Evolutionary conservation across 2,329 filamentous ascomycete species (phyloP).

Genomic region (Aspergillus brasiliensis): DNA sequence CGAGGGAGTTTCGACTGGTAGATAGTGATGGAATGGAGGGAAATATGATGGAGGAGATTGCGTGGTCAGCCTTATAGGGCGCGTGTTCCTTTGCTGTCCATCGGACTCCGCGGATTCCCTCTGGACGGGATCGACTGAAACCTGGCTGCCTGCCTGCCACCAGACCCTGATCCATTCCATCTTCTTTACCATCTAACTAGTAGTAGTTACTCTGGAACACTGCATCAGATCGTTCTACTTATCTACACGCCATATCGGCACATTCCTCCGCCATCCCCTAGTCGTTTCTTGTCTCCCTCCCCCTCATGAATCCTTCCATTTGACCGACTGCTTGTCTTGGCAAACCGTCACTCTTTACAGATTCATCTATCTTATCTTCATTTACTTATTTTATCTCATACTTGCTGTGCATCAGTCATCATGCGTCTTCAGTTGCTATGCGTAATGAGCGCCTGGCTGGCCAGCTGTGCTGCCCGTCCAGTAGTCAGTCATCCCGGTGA

Average conservation of each 20-base stretch:
- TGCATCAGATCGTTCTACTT: too few relatives aligned
- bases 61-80: neutral
- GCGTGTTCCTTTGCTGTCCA: neutral
- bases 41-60: neutral
- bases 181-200: neutral
- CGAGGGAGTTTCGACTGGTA: too few relatives aligned
- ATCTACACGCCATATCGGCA: too few relatives aligned
- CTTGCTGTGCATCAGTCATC: neutral
- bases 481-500: neutral
- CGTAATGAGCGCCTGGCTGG: neutral
- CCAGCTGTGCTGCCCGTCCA: neutral
- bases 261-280: too few relatives aligned
- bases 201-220: too few relatives aligned
- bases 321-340: too few relatives aligned
- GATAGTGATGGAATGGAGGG: neutral
- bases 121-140: neutral
- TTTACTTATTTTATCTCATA: too few relatives aligned
- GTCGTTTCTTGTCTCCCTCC: too few relatives aligned
- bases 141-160: conserved; percentile 2
- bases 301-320: too few relatives aligned
- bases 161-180: neutral
- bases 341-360: neutral
- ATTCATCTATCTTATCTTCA: neutral
- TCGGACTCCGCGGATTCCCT: neutral
- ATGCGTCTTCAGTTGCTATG: neutral